Base-by-base conservation (phyloP, 2,329 filamentous ascomycete species). In the Penicillium polonicum region DNA sequence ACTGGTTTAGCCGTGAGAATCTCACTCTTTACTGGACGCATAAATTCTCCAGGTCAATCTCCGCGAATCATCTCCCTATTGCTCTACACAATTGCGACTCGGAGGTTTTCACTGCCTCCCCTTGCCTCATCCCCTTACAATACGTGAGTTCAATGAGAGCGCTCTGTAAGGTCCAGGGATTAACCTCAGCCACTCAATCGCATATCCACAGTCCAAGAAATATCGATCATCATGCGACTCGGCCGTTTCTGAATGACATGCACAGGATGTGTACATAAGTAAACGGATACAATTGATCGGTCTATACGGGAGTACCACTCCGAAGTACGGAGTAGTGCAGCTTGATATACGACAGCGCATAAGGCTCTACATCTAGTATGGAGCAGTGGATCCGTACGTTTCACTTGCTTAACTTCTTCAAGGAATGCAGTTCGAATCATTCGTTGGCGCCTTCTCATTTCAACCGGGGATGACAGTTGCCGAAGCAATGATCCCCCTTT, bases 71-170 rank as follows among this genome's bases (percentile, higher is more conserved):
- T 45, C 33, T 39, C 4, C 23, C 36, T 21, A 21, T 48, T 29
- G 10, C 12, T 45, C 21, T 29, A 36, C 39, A 44, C 38, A 44
- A 31, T 44, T 63, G 57, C 55, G 50, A 60, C 46, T 55, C 59
- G 59, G 62, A 58, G 56, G 12, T 62, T 60, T 54, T 39, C 5
- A 23, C 41, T 43, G 43, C 41, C 19, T 61, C 58, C 55, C 63
- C 65, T 67, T 66, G 41, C 65, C 53, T 65, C 13, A 36, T 59
- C 58, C 53, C 60, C 57, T 64, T 58, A 53, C 43, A 48, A 48
- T 35, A 23, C 19, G n/a, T 12, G 49, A 45, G 25, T 36, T 23
- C 8, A 51, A 44, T 21, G 48, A 29, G 35, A 29, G 17, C 8
- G 4, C 54, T 52, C 57, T 57, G 61, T 60, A 64, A 62, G 59